Conservation (phyloP, 2,329 filamentous ascomycete genomes). For the Chaetomium sp. region DNA sequence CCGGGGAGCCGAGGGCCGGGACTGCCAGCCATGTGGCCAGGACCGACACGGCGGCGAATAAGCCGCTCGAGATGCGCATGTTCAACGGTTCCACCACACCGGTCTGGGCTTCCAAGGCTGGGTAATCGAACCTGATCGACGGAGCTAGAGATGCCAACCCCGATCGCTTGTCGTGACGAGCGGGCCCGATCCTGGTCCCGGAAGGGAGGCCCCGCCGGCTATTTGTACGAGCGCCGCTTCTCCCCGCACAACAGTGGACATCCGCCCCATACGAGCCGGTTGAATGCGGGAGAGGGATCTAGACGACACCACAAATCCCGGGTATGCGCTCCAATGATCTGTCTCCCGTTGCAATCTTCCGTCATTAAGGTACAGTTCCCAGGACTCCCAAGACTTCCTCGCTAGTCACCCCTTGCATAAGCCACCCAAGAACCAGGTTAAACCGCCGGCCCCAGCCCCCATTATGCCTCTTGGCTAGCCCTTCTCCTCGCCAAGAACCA, state of each 20-base stretch:
- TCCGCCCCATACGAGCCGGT: slow-evolving; percentile 3
- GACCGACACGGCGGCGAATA: slow-evolving; percentile 6
- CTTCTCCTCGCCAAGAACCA: neutral
- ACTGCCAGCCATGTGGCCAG: slow-evolving; percentile 5
- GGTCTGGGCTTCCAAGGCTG: neutral
- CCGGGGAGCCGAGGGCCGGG: slow-evolving; percentile 25
- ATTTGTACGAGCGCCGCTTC: neutral
- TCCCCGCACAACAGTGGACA: slow-evolving; percentile 8
- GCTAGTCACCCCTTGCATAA: neutral
- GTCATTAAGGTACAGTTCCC: neutral
- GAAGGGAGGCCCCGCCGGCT: slow-evolving; percentile 15
- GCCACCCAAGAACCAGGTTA: slow-evolving; percentile 8
- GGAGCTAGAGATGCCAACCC: neutral
- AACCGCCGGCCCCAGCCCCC: neutral
- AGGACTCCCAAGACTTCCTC: neutral
- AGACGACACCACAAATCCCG: neutral
- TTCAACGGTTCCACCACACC: neutral
- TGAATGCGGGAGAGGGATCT: slow-evolving; percentile 2
- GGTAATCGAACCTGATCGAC: neutral
- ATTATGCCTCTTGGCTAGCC: neutral
- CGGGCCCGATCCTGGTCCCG: neutral
- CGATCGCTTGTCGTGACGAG: slow-evolving; percentile 2
- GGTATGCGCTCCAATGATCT: slow-evolving; percentile 21
- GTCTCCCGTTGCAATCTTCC: neutral
- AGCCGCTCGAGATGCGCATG: slow-evolving; percentile 11